phyloP scores from a whole-genome alignment of 768 basidiomycete genomes.

The Inosperma sp. region DNA sequence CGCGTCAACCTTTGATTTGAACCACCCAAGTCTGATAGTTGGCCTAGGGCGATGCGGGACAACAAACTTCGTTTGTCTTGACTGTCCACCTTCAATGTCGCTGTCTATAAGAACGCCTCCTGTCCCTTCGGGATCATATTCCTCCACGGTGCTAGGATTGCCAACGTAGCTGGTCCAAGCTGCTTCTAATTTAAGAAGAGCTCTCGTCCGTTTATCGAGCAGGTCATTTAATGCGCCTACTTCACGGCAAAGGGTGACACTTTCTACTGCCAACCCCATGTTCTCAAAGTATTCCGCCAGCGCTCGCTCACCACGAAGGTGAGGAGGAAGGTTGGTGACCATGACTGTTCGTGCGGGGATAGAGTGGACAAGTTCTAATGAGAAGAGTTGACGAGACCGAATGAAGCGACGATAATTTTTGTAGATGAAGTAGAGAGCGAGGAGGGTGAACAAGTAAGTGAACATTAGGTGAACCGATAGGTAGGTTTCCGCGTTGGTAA shows the following conservation, averaged over 20 bases:
- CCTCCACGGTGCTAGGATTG: constrained; percentile 83
- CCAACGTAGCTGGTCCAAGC: constrained; percentile 93
- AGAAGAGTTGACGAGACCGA: constrained; percentile 87
- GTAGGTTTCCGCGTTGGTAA: constrained; percentile 86
- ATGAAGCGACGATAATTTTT: constrained; percentile 87
- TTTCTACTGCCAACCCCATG: constrained; percentile 84
- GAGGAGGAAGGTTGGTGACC: constrained; percentile 77
- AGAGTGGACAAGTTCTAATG: constrained; percentile 90
- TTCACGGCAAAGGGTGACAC: constrained; percentile 84
- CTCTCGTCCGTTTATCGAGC: constrained; percentile 75
- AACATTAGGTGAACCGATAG: constrained; percentile 86
- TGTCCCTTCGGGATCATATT: constrained; percentile 69
- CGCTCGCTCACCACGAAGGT: constrained; percentile 78
- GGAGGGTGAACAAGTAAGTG: constrained; percentile 88
- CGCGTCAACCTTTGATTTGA: constrained; percentile 76
- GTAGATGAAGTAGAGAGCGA: constrained; percentile 83
- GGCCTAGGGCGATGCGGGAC: constrained; percentile 75
- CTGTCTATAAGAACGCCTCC: constrained; percentile 45
- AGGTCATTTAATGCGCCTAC: constrained; percentile 67
- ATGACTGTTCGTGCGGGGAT: constrained; percentile 92
- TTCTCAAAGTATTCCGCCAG: constrained; percentile 93
- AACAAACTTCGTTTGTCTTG: constrained; percentile 49
- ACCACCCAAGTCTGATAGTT: constrained; percentile 70
- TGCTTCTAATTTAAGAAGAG: constrained; percentile 70
- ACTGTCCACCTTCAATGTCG: constrained; percentile 49